These are phyloP conservation scores for Zea mays DNA, from an alignment of 176 grass and related monocot genomes.

Conservation along the genomic window Zm-B73-REFERENCE-NAM-5.0 NC_050105.1:143797001-143797500, in stretches of 20 bases:
- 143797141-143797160: not conserved
- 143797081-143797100: not conserved
- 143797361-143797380: too few species aligned
- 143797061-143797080: not conserved
- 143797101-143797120: not conserved
- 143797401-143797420: too few species aligned
- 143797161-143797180: constrained; percentile 4
- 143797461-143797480: too few species aligned
- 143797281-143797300: not conserved
- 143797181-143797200: constrained; percentile 21
- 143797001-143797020: not conserved
- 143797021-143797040: not conserved
- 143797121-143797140: not conserved
- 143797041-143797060: not conserved
- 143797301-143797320: constrained; percentile 5
- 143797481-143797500: too few species aligned
- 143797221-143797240: constrained; percentile 16
- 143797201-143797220: constrained; percentile 17
- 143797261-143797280: constrained; percentile 31
- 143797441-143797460: too few species aligned
- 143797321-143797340: constrained; percentile 18
- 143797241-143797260: not conserved
- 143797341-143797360: constrained; percentile 32
- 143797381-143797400: too few species aligned
- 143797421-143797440: too few species aligned